These are phyloP conservation scores for Coprinellus aureogranulatus DNA, from an alignment of 768 basidiomycete genomes.

Conservation along the genomic window DNA sequence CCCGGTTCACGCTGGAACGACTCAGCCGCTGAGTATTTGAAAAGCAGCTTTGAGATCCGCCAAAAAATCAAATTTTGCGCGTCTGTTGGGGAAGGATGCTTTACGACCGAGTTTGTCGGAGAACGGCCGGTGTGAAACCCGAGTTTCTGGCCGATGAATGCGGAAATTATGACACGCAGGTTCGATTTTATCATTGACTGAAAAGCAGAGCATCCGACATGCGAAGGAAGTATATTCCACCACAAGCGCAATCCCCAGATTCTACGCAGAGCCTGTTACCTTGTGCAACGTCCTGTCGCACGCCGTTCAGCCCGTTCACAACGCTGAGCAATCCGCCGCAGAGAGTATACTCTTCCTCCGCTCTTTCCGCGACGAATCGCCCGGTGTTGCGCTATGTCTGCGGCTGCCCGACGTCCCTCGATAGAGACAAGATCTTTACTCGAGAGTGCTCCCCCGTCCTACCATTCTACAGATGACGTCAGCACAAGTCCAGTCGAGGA, in stretches of 20 bases:
- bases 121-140: conserved; percentile 30
- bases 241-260: conserved; percentile 33
- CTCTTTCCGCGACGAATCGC: conserved; percentile 5
- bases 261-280: conserved; percentile 19
- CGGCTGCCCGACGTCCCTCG: conserved; percentile 39
- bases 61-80: neutral
- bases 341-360: conserved; percentile 27
- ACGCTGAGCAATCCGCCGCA: too few relatives aligned
- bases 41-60: conserved; percentile 7
- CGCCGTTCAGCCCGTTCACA: too few relatives aligned
- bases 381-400: conserved; percentile 40
- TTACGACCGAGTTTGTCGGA: conserved; percentile 30
- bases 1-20: neutral
- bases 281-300: conserved; percentile 2
- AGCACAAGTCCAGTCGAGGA: conserved; percentile 29
- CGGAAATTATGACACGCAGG: conserved; percentile 42
- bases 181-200: conserved; percentile 17
- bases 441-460: conserved; percentile 45
- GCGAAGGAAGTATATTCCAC: conserved; percentile 18
- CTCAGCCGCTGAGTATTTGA: neutral
- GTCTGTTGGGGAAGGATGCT: neutral
- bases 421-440: conserved; percentile 61
- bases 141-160: conserved; percentile 37
- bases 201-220: conserved; percentile 22
- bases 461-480: conserved; percentile 43